phyloP scores from a whole-genome alignment of 768 basidiomycete genomes.

The Galerina sulciceps region DNA sequence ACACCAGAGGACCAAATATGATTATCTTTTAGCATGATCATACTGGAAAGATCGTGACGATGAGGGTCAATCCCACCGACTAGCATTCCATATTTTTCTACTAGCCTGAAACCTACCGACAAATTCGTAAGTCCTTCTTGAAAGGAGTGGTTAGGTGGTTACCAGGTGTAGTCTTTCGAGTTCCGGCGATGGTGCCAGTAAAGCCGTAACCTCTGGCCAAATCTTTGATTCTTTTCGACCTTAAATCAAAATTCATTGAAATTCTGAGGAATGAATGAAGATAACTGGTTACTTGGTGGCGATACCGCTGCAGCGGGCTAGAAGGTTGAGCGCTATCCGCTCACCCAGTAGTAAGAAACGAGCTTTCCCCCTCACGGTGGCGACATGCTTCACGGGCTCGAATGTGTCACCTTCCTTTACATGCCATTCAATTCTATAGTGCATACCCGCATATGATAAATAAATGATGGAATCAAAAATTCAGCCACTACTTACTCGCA shows the following conservation, averaged over 20 bases:
- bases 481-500: slow-evolving; percentile 72
- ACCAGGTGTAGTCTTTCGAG: slow-evolving; percentile 95
- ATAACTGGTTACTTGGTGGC: slow-evolving; percentile 77
- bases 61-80: slow-evolving; percentile 97
- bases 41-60: slow-evolving; percentile 94
- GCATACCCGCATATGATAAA: slow-evolving; percentile 10
- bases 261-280: background rate
- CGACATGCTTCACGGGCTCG: slow-evolving; percentile 82
- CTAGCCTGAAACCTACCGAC: slow-evolving; percentile 80
- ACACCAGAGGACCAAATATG: slow-evolving; percentile 96
- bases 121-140: slow-evolving; percentile 3
- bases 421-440: slow-evolving; percentile 89
- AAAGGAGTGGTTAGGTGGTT: background rate
- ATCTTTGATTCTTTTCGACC: slow-evolving; percentile 83
- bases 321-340: slow-evolving; percentile 88
- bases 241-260: slow-evolving; percentile 30
- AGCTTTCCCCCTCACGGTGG: slow-evolving; percentile 90
- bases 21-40: slow-evolving; percentile 99
- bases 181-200: slow-evolving; percentile 90
- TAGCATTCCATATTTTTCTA: slow-evolving; percentile 99
- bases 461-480: background rate
- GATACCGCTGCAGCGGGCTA: slow-evolving; percentile 96
- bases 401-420: slow-evolving; percentile 83
- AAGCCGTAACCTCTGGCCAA: slow-evolving; percentile 80
- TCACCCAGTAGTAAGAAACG: slow-evolving; percentile 90